Evolutionary conservation across 73 alveolate genomes (phyloP), one percentile per base, ranked within the genome.

Genomic region (Effrenium voratum): DNA sequence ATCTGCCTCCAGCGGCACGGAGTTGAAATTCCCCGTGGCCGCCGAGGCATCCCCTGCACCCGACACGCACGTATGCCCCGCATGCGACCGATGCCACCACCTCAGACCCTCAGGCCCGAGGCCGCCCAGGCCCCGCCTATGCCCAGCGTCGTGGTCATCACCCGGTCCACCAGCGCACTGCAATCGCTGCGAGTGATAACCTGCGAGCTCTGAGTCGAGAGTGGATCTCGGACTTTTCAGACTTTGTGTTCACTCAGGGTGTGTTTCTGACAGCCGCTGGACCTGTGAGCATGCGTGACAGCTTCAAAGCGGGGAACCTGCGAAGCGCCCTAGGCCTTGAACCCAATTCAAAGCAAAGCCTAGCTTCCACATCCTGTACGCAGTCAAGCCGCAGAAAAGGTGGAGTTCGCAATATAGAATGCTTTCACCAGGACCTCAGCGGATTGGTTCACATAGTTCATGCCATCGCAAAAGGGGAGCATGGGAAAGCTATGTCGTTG

Each of bases 131-230:
- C 47, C 47, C 47, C 40, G 73, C 97, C 97, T 36, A 90, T 34
- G 59, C 75, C 38, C 75, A 90, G 46, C 2, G 97, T 46, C 22
- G 97, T 57, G 76, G 87, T 41, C 97, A 90, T 90, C 43, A 70
- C 59, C 5, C 87, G 86, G 36, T 90, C 97, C 87, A 90, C 97
- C 57, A 90, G 97, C 13, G 87, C 70, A 0, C 76, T 68, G 46
- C 86, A 68, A 75, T 90, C 68, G 97, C 97, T 90, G 41, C 97
- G 97, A 38, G 55, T 70, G 75, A 90, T 41, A 55, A 50, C 87
- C 97, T 90, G 22, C 15, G 32, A 0, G 26, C 75, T 26, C n/a
- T 3, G 41, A 41, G 32, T 44, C 46, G 34, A 49, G 44, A 5
- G 44, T 45, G 63, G 28, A 26, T 12, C 60, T 19, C 66, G 66